phyloP scores from a whole-genome alignment of 1,139 yeast genomes.

The Fermentozyma sake region DNA sequence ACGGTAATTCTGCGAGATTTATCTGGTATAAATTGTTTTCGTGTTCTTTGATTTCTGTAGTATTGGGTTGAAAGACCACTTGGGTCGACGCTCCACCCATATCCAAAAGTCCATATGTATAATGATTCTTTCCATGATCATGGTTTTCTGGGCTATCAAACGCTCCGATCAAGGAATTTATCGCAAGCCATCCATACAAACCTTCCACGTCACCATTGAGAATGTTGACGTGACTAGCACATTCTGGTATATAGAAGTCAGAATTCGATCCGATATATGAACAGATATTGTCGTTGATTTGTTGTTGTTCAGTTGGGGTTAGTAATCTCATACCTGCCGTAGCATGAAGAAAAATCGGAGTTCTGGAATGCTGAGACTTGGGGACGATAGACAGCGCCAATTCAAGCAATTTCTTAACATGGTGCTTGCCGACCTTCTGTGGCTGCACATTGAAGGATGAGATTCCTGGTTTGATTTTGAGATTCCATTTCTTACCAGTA shows the following conservation, averaged over 20 bases:
- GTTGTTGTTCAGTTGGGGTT: constrained; percentile 48
- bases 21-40: constrained; percentile 51
- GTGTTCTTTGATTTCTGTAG: constrained; percentile 51
- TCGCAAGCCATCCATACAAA: constrained; percentile 74
- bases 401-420: constrained; percentile 50
- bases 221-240: constrained; percentile 57
- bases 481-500: constrained; percentile 51
- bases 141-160: constrained; percentile 48
- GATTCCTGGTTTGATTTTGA: constrained; percentile 65
- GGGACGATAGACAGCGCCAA: constrained; percentile 63
- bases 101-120: constrained; percentile 71
- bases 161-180: constrained; percentile 64
- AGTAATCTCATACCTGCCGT: constrained; percentile 80
- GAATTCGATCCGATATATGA: constrained; percentile 47
- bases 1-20: constrained; percentile 39
- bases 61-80: constrained; percentile 70
- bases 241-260: constrained; percentile 55
- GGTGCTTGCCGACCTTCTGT: constrained; percentile 54
- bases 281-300: constrained; percentile 53
- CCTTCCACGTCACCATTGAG: constrained; percentile 81
- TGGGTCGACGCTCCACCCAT: constrained; percentile 93
- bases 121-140: constrained; percentile 48
- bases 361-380: constrained; percentile 57
- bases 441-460: constrained; percentile 48
- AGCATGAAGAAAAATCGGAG: constrained; percentile 75